Evolutionary conservation across 1,284 basidiomycete genomes (phyloP), one percentile per base, ranked within the genome.

Genomic region (Laetiporus sulphureus): DNA sequence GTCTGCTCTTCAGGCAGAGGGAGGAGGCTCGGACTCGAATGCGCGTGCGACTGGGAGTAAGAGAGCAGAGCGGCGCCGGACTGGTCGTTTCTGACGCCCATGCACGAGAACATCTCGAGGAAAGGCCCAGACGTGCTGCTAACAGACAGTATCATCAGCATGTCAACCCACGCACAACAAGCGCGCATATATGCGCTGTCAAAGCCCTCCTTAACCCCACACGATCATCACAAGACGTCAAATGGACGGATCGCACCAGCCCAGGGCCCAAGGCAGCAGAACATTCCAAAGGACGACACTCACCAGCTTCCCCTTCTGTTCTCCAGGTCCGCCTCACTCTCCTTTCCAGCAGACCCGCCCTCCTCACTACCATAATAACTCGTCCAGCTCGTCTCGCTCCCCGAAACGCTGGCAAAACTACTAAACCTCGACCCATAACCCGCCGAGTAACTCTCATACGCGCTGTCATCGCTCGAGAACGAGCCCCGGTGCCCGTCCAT

Each of bases 381-480:
- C 41, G 40, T 36, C 40, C 40, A 36, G 27, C 34, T 59, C 32
- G 46, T 51, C 44, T 53, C 54, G 45, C 57, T 59, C 3, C 53
- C 55, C 27, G 49, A 52, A 23, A 57, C 44, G 36, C 55, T 57
- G 39, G 57, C 56, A n/a, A 59, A 44, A 22, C 51, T 54, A 24
- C 40, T 35, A 27, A 42, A 36, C 40, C 40, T 33, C 33, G 34
- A 25, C 34, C 31, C 15, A 29, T 29, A 29, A 8, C 8, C 25
- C 8, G 8, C 25, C 25, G 8, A 8, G 25, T 29, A 8, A 8
- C 8, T 29, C 8, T 16, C 15, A 16, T 32, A 32, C 31, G 31
- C 31, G 31, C 15, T 27, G 7, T 8, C 32, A 16, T 37, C 29
- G 41, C 38, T 51, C 40, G 48, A 50, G 32, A 12, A 12, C 23